Conservation (phyloP, 2,329 filamentous ascomycete species). For the Exserohilum turcica region DNA sequence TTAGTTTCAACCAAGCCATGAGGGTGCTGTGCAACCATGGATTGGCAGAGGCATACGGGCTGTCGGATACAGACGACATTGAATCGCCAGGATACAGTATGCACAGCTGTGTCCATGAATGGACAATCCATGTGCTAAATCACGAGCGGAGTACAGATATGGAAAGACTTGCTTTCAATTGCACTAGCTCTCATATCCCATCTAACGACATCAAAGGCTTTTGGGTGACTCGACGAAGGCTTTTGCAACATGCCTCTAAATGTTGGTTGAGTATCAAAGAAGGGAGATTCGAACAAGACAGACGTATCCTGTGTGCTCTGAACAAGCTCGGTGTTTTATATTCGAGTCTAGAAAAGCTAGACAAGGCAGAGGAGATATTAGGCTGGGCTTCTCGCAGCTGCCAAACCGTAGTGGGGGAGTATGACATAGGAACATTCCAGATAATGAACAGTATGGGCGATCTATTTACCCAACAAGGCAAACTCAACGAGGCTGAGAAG, state of each 20-base stretch:
- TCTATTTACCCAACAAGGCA: no score
- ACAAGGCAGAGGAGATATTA: no score
- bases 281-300: no score
- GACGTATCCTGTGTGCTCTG: no score
- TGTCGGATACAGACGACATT: not conserved
- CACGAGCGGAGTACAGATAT: conserved; percentile 17
- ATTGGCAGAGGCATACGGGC: conserved; percentile 31
- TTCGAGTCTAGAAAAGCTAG: no score
- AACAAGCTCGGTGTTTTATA: no score
- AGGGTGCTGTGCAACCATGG: conserved; percentile 38
- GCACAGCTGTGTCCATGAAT: conserved; percentile 45
- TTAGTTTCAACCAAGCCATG: conserved; percentile 35
- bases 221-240: conserved; percentile 24
- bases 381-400: no score
- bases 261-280: no score
- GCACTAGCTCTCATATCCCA: conserved; percentile 21
- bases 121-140: conserved; percentile 38
- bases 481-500: no score
- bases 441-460: no score
- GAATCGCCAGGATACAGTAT: conserved; percentile 39
- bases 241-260: conserved; percentile 18
- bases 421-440: no score
- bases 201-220: conserved; percentile 15
- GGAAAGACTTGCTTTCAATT: conserved; percentile 21
- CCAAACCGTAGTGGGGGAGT: no score